phyloP scores from a whole-genome alignment of 78 protist genomes.

The Dictyostelium brefeldianum region DNA sequence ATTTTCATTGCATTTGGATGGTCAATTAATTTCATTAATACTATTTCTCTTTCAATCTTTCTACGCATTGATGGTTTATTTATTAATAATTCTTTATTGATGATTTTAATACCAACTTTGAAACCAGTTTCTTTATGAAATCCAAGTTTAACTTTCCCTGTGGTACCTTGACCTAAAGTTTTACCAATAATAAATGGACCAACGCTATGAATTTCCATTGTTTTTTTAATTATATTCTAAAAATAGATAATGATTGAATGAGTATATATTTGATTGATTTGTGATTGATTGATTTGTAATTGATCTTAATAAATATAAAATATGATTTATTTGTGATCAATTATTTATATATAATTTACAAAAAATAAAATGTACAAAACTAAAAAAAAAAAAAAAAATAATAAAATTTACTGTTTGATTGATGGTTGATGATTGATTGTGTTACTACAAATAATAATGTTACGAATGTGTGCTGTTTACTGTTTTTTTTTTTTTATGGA shows the following conservation, averaged over 20 bases:
- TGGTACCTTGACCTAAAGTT: conserved; percentile 90
- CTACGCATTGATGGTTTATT: conserved; percentile 77
- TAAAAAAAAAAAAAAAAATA: too few relatives aligned
- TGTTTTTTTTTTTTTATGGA: too few relatives aligned
- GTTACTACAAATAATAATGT: too few relatives aligned
- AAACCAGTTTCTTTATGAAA: conserved; percentile 87
- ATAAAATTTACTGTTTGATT: too few relatives aligned
- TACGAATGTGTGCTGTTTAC: too few relatives aligned
- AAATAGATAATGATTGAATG: too few relatives aligned
- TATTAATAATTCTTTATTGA: conserved; percentile 80
- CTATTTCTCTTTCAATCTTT: conserved; percentile 94
- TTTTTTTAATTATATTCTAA: conserved; percentile 44
- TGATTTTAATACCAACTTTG: conserved; percentile 90
- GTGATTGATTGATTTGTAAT: too few relatives aligned
- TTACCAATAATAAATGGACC: conserved; percentile 91
- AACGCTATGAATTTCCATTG: conserved; percentile 84
- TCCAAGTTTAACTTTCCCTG: conserved; percentile 90
- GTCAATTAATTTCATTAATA: conserved; percentile 90
- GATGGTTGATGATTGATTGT: too few relatives aligned
- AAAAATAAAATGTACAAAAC: too few relatives aligned
- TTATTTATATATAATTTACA: too few relatives aligned
- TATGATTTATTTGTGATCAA: too few relatives aligned
- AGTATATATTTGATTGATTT: neutral
- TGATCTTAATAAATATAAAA: too few relatives aligned
- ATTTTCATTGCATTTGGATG: conserved; percentile 95